Conservation (phyloP, 2,329 filamentous ascomycete genomes). For the Pseudogymnoascus sp. region DNA sequence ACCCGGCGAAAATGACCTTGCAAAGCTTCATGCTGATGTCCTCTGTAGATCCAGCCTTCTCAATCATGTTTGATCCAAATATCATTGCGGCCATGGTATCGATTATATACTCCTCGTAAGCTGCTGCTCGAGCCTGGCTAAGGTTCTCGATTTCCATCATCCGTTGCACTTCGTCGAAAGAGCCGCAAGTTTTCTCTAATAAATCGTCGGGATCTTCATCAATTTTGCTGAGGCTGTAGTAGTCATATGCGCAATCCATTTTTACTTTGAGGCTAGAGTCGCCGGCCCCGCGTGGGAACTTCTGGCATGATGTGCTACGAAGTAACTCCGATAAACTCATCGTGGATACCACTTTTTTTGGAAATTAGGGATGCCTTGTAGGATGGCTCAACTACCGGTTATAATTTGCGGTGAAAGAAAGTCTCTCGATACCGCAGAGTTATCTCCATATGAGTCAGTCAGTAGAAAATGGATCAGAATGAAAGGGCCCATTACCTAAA, state of each 20-base stretch:
- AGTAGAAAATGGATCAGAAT: background rate
- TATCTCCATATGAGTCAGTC: background rate
- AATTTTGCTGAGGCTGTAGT: background rate
- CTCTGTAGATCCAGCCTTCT: slow-evolving; percentile 8
- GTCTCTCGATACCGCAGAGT: background rate
- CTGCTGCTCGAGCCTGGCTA: background rate
- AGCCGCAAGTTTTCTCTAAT: background rate
- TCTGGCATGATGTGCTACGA: background rate
- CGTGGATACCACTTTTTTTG: background rate
- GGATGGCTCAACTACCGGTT: background rate
- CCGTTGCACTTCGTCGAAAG: background rate
- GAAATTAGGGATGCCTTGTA: background rate
- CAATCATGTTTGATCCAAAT: slow-evolving; percentile 12
- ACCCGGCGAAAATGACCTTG: slow-evolving; percentile 3
- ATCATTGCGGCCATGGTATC: background rate
- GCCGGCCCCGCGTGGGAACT: background rate
- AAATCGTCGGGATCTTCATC: background rate
- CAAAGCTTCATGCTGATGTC: slow-evolving; percentile 8
- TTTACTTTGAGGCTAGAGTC: background rate
- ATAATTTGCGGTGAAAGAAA: background rate
- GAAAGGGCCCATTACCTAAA: background rate
- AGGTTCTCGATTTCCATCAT: background rate
- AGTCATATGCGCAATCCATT: background rate
- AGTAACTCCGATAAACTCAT: background rate
- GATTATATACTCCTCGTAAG: background rate